A percentile compares a stretch with the other conserved stretches of the same genome.
These are phyloP conservation scores for Fomitopsis pinicola DNA, from an alignment of 1,284 basidiomycete genomes.

Conservation along the genomic window DNA sequence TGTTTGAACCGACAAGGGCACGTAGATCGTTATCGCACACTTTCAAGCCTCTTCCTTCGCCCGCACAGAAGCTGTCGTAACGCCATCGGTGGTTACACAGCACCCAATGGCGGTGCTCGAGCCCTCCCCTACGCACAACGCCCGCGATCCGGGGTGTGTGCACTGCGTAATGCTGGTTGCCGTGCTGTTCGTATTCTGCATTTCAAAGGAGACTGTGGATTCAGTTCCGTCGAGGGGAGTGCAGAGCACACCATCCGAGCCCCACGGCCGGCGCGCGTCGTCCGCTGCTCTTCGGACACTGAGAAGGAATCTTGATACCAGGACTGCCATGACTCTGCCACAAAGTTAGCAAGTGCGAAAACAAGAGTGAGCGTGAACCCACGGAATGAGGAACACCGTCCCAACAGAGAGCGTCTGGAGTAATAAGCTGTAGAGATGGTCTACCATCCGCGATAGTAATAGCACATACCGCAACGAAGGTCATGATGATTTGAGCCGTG, in stretches of 20 bases:
- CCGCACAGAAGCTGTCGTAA: no score
- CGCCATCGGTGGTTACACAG: not conserved
- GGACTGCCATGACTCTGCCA: not conserved
- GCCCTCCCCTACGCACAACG: not conserved
- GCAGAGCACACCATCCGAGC: not conserved
- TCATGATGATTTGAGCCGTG: not conserved
- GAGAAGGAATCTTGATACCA: not conserved
- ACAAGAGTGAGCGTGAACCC: not conserved
- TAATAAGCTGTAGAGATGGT: not conserved
- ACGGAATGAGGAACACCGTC: not conserved
- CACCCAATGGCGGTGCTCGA: not conserved
- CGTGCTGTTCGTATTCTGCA: not conserved
- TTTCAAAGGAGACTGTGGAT: not conserved
- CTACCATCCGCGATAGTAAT: not conserved
- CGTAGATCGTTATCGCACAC: no score
- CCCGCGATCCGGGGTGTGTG: not conserved
- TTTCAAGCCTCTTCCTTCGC: no score
- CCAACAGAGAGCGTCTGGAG: not conserved
- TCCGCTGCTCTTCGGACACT: not conserved
- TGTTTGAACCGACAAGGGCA: no score
- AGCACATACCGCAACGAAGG: not conserved
- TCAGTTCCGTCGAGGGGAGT: not conserved
- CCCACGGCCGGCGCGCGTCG: not conserved
- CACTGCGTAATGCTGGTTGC: not conserved
- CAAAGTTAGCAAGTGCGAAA: not conserved